Percentiles rank a stretch among this genome's conserved stretches.
Evolutionary conservation across 2,329 filamentous ascomycete species (phyloP).

Genomic region (Hirsutella minnesotensis): DNA sequence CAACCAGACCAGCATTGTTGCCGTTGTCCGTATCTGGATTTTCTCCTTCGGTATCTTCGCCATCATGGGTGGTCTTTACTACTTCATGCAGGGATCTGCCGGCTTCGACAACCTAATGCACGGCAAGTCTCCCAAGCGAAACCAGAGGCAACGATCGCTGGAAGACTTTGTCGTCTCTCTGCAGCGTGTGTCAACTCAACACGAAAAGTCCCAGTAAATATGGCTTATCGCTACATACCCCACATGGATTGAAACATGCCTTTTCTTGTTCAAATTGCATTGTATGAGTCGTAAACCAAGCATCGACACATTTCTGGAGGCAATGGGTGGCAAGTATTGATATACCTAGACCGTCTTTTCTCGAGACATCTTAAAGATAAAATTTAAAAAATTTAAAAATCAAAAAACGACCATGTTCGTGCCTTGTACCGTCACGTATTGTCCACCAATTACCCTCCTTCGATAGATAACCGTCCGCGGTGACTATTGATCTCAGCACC

Average conservation of each 20-base stretch:
- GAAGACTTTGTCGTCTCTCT: conserved; percentile 88
- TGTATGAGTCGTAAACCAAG: conserved; percentile 22
- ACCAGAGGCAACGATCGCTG: conserved; percentile 70
- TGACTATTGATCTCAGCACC: no score
- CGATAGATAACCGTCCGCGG: no score
- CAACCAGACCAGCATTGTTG: conserved; percentile 62
- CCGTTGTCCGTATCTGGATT: conserved; percentile 80
- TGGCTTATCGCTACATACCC: conserved; percentile 23
- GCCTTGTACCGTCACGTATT: no score
- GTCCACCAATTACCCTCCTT: no score
- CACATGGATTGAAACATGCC: conserved; percentile 16
- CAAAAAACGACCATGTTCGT: no score
- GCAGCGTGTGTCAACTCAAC: conserved; percentile 82
- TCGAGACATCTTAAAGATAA: conserved; percentile 31
- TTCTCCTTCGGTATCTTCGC: conserved; percentile 87
- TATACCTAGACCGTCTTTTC: conserved; percentile 22
- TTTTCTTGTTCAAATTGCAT: conserved; percentile 22
- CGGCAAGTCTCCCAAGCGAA: conserved; percentile 72
- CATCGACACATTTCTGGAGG: conserved; percentile 11
- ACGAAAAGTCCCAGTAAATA: conserved; percentile 71
- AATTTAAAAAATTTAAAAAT: conserved; percentile 6
- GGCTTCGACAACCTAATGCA: conserved; percentile 91
- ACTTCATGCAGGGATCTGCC: conserved; percentile 68
- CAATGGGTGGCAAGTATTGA: conserved; percentile 23
- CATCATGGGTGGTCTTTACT: conserved; percentile 61